Base-by-base conservation (phyloP, 495 filamentous ascomycete genomes). In the Cryomyces minteri region DNA sequence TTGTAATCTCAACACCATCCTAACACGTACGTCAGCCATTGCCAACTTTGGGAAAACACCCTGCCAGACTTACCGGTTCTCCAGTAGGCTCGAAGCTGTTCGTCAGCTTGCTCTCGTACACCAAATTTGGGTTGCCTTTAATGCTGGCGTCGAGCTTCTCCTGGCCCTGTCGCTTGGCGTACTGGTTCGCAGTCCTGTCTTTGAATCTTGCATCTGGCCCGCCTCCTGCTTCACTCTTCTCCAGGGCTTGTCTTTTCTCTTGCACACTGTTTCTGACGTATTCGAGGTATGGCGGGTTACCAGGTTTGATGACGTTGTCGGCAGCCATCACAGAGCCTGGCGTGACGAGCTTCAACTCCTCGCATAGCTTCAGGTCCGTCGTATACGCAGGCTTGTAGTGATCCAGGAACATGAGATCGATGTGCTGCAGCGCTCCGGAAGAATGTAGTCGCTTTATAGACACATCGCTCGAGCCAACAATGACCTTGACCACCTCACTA, bases 1-100 rank as follows among this genome's bases (percentile, higher is more conserved):
- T 67, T 3, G 80, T 77, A 31, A 86, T 74, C 53, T 87, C 82
- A 41, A 87, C 54, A 1, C 71, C 82, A 62, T 85, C 82, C 77
- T 84, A 44, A 5, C 50, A 25, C 18, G 18, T 25, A 25, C 18
- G 18, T 25, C 48, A 52, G 44, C 37, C 6, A 1, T 18, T 29
- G 14, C 10, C 18, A 31, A 8, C 10, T n/a, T n/a, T 28, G 6
- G 10, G 28, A 14, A 14, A 6, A 41, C 8, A 1, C 8, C 8
- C 1, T 29, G 8, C 28, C 40, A 40, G 33, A 53, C 71, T 57
- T 63, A 75, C 74, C 25, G 66, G 64, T 9, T 69, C 67, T 6
- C 77, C 77, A 9, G 71, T 73, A 2, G 78, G 79, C 56, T 82
- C 78, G 50, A 66, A 83, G 44, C 82, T 83, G 46, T 80, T 62